Evolutionary conservation across 768 basidiomycete species (phyloP).

Genomic region (Chalciporus pseudorubinellus): DNA sequence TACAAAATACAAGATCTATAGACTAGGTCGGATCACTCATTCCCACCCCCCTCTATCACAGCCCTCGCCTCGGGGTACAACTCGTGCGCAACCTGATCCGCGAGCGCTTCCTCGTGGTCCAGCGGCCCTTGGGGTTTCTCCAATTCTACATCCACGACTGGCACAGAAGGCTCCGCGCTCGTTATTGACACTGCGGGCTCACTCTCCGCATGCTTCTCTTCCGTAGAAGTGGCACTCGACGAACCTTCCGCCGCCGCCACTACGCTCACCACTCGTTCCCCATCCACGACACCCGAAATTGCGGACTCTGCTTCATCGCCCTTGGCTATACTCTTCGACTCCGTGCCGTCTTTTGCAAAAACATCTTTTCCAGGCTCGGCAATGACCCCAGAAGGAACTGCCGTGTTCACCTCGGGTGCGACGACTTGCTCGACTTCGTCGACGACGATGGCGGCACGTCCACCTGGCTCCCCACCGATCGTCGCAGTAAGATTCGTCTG

Average conservation of each 20-base stretch:
- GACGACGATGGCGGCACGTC: slow-evolving; percentile 54
- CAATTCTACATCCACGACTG: slow-evolving; percentile 10
- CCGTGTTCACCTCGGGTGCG: slow-evolving; percentile 31
- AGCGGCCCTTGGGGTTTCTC: slow-evolving; percentile 39
- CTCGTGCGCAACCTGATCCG: slow-evolving; percentile 52
- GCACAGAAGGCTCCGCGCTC: background rate
- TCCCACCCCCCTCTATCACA: background rate
- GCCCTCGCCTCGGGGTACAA: slow-evolving; percentile 43
- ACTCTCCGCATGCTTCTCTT: background rate
- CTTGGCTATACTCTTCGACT: slow-evolving; percentile 42
- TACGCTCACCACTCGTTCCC: slow-evolving; percentile 38
- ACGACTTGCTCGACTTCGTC: slow-evolving; percentile 33
- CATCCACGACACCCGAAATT: background rate
- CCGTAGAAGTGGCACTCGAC: background rate
- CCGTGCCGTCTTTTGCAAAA: slow-evolving; percentile 53
- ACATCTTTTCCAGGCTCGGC: slow-evolving; percentile 76
- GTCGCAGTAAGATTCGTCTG: slow-evolving; percentile 42
- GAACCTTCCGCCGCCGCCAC: slow-evolving; percentile 6
- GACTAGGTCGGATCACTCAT: slow-evolving; percentile 2
- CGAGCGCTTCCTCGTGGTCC: slow-evolving; percentile 48
- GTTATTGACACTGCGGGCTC: background rate
- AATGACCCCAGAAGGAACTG: slow-evolving; percentile 46
- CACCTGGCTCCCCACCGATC: slow-evolving; percentile 51
- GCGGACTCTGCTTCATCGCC: slow-evolving; percentile 11
- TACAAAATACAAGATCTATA: background rate